Conservation (phyloP, 306 rosid species). For the Casuarina glauca region DNA sequence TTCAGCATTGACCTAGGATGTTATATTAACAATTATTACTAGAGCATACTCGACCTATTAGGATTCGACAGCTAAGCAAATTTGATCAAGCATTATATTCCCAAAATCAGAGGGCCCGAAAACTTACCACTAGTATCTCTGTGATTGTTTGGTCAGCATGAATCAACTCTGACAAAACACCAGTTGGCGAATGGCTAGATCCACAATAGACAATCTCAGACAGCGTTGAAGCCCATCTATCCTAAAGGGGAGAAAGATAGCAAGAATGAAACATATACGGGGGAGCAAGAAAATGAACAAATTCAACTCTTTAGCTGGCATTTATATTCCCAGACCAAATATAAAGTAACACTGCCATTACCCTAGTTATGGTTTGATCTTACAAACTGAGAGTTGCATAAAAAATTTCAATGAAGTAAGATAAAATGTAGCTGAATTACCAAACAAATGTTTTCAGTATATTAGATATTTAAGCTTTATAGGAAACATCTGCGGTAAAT, state of each 20-base stretch:
- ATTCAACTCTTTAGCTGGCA: not conserved
- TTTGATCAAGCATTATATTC: not conserved
- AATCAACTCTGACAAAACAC: conserved; percentile 7
- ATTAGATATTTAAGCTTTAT: not conserved
- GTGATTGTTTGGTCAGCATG: not conserved
- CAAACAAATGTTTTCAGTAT: not conserved
- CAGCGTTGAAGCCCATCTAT: conserved; percentile 19
- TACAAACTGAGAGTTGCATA: not conserved
- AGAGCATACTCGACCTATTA: not conserved
- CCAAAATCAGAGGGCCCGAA: not conserved
- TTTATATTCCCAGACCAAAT: not conserved
- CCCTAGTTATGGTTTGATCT: not conserved
- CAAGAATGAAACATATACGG: not conserved
- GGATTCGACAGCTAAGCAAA: not conserved
- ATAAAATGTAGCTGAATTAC: not conserved
- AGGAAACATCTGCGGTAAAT: not conserved
- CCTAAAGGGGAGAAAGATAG: not conserved
- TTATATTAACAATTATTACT: not conserved
- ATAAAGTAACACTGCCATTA: not conserved
- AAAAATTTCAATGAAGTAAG: not conserved
- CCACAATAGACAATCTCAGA: conserved; percentile 15
- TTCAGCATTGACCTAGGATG: conserved; percentile 30
- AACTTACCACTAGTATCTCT: not conserved
- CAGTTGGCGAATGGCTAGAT: conserved; percentile 6
- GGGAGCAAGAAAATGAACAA: not conserved